Base-by-base conservation (phyloP, 306 rosid species). In the Begonia peltatifolia region DNA sequence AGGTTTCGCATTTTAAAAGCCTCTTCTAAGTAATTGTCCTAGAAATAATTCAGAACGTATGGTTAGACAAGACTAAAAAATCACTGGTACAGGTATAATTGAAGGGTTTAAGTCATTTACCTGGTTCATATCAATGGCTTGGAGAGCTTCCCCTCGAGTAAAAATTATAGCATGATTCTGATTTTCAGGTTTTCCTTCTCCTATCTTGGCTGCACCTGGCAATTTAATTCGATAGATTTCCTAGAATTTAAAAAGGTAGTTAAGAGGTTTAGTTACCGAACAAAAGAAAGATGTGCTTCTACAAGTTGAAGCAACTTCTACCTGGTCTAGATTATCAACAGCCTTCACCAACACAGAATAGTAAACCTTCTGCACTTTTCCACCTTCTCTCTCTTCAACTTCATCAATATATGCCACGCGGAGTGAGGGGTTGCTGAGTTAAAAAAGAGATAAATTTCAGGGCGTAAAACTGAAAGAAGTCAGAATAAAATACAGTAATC, bases 111-210 rank as follows among this genome's bases (percentile, higher is more conserved):
- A 47, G 42, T 50, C 51, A 46, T 52, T 71, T 63, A 85, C 97
- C 85, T 90, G 97, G 66, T 90, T 90, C 97, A 90, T 90, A 77
- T 90, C 97, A 52, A 90, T 90, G 35, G 97, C 71, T 79, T 85
- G 95, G 74, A 90, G 85, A 60, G 97, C 95, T 77, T 90, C 97
- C 55, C 97, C 97, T 71, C 97, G 78, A 15, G 97, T 82, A 67
- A 90, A 90, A 58, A 90, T 56, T 56, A 85, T 58, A 54, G 97
- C 97, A 71, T 90, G 97, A 68, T 90, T 90, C 76, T 90, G 97
- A 76, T 90, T 90, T 71, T 90, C 97, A 46, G 97, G 97, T 71
- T 90, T 90, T 61, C 97, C 97, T 76, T 90, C 97, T 69, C 97
- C 97, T 60, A 90, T 59, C 77, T 83, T 90, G 52, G 85, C 85